Conservation (phyloP, 306 rosid species). For the Senna tora region DNA sequence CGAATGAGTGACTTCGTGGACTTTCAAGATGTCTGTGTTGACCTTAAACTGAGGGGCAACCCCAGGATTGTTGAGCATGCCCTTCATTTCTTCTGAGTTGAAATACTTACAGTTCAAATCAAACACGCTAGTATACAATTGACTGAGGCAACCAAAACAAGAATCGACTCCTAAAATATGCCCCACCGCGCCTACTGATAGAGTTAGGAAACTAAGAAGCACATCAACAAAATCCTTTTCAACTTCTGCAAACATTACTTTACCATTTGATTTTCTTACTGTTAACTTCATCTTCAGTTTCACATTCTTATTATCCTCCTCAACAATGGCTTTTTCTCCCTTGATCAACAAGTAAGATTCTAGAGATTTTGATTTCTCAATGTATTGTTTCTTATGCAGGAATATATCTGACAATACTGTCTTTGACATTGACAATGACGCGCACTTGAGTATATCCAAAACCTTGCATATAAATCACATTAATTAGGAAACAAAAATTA, state of each 20-base stretch:
- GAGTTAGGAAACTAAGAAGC: not conserved
- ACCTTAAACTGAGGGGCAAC: not conserved
- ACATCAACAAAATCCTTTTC: not conserved
- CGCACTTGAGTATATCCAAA: slow-evolving; percentile 35
- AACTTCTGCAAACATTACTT: slow-evolving; percentile 1
- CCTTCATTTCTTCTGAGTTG: not conserved
- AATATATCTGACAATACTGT: slow-evolving; percentile 12
- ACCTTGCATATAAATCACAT: not conserved
- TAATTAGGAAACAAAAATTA: too few relatives aligned
- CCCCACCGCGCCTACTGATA: not conserved
- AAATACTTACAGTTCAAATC: slow-evolving; percentile 13
- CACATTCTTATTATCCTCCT: not conserved
- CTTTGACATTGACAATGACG: slow-evolving; percentile 8
- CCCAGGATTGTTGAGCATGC: not conserved
- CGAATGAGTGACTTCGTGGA: not conserved
- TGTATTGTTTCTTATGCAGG: not conserved
- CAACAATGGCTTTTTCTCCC: too few relatives aligned
- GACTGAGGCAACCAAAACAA: not conserved
- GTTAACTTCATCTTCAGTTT: not conserved
- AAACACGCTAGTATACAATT: not conserved
- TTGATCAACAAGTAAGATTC: too few relatives aligned
- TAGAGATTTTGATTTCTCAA: too few relatives aligned
- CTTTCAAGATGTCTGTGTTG: not conserved
- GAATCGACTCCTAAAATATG: not conserved
- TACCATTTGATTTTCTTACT: not conserved